Percentiles rank a stretch among this genome's conserved stretches.
phyloP scores from a whole-genome alignment of 352 stramenopile species.

The Peronospora destructor region DNA sequence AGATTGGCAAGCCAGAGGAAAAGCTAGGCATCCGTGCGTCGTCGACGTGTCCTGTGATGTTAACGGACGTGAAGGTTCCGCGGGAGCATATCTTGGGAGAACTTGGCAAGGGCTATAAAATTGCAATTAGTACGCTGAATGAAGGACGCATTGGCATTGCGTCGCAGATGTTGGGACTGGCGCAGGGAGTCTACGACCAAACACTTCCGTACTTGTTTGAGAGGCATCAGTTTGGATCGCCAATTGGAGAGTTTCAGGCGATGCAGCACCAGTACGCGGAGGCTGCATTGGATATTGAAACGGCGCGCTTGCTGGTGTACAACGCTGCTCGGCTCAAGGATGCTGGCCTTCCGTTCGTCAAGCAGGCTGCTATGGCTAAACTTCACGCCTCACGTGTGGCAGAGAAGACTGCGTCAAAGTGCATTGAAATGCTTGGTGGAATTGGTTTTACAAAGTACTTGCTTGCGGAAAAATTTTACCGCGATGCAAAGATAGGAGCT shows the following conservation, averaged over 20 bases:
- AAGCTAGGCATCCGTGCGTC: constrained; percentile 95
- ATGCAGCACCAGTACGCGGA: constrained; percentile 97
- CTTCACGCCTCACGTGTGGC: constrained; percentile 92
- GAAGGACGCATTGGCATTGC: constrained; percentile 94
- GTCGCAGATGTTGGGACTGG: constrained; percentile 95
- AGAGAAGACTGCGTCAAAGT: constrained; percentile 92
- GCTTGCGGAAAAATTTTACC: constrained; percentile 94
- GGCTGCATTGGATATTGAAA: constrained; percentile 92
- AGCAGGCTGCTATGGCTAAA: constrained; percentile 96
- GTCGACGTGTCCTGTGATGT: constrained; percentile 91
- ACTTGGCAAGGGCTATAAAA: constrained; percentile 92
- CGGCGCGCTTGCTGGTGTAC: constrained; percentile 89
- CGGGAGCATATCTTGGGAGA: constrained; percentile 91
- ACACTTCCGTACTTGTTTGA: constrained; percentile 95
- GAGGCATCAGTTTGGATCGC: constrained; percentile 91
- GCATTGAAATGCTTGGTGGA: constrained; percentile 93
- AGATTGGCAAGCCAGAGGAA: constrained; percentile 92
- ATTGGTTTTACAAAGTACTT: constrained; percentile 94
- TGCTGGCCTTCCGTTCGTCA: constrained; percentile 90
- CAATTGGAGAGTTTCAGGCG: constrained; percentile 92
- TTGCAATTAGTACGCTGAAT: constrained; percentile 97
- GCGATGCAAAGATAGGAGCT: constrained; percentile 94
- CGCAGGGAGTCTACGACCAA: constrained; percentile 93
- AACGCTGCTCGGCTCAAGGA: constrained; percentile 94
- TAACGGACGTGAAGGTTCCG: constrained; percentile 93